Conservation (phyloP, 257 asterid genomes). For the Lycium ferocissimum region DNA sequence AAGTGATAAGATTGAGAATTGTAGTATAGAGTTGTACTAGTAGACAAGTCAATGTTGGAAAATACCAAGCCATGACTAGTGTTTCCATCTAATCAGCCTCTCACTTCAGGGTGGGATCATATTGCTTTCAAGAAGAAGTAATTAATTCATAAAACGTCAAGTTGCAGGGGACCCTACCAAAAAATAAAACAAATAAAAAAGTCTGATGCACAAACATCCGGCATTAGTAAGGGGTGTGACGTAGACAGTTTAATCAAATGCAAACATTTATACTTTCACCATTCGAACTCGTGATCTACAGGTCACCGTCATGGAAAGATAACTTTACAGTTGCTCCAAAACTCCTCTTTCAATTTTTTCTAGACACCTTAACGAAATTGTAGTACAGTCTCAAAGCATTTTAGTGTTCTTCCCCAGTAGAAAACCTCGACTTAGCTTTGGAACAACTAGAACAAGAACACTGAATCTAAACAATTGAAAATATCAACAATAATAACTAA, state of each 20-base stretch:
- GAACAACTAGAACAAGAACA: too few relatives aligned
- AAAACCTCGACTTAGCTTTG: too few relatives aligned
- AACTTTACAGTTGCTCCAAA: too few relatives aligned
- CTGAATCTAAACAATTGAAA: too few relatives aligned
- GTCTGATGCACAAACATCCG: too few relatives aligned
- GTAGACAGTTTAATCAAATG: too few relatives aligned
- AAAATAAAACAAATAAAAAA: not conserved
- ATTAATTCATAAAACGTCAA: constrained; percentile 34
- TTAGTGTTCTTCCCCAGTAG: too few relatives aligned
- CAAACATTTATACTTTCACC: too few relatives aligned
- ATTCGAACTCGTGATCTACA: too few relatives aligned
- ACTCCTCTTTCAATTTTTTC: constrained; percentile 32
- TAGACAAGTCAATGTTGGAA: constrained; percentile 33
- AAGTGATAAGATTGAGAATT: constrained; percentile 29
- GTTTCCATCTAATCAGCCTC: constrained; percentile 14
- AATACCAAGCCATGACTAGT: constrained; percentile 36
- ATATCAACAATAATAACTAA: not conserved
- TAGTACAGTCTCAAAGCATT: not conserved
- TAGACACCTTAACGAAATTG: not conserved
- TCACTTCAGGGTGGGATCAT: constrained; percentile 35
- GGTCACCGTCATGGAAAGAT: too few relatives aligned
- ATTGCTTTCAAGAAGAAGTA: constrained; percentile 34
- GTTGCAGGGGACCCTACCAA: constrained; percentile 31
- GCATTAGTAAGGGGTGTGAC: too few relatives aligned
- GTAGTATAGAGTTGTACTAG: constrained; percentile 15